phyloP scores from a whole-genome alignment of 306 rosid genomes.

The Sindora glabra region DNA sequence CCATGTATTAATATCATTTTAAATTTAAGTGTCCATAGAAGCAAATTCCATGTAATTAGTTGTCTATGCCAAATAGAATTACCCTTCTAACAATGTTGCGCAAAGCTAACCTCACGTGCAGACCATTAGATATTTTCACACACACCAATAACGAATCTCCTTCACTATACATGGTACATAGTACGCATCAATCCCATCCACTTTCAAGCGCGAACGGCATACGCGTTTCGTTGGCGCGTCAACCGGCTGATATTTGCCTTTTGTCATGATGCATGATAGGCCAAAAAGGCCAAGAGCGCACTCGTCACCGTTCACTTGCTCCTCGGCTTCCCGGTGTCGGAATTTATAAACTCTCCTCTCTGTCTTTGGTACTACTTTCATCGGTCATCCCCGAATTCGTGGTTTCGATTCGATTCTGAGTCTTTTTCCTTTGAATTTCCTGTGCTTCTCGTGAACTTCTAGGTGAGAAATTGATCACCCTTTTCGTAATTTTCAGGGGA shows the following conservation, averaged over 20 bases:
- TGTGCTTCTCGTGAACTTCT: slow-evolving; percentile 5
- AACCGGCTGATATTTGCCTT: not conserved
- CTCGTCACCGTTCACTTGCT: slow-evolving; percentile 44
- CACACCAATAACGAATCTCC: slow-evolving; percentile 17
- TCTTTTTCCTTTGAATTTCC: slow-evolving; percentile 4
- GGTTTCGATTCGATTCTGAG: slow-evolving; percentile 34
- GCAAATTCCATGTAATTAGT: no score
- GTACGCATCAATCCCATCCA: not conserved
- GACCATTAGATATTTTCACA: slow-evolving; percentile 15
- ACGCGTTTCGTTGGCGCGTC: slow-evolving; percentile 45
- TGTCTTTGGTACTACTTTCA: slow-evolving; percentile 11
- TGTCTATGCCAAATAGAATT: no score
- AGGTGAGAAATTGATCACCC: slow-evolving; percentile 37
- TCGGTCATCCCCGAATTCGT: slow-evolving; percentile 7
- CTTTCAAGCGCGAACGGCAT: no score
- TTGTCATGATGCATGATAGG: not conserved
- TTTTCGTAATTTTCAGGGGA: not conserved
- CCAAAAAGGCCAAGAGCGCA: slow-evolving; percentile 25
- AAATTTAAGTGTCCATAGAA: no score
- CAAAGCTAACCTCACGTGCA: slow-evolving; percentile 29
- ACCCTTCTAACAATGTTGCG: not conserved
- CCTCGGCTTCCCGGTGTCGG: slow-evolving; percentile 51
- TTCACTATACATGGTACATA: not conserved
- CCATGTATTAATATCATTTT: no score
- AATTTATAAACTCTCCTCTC: slow-evolving; percentile 31